Conservation (phyloP, 306 rosid genomes). For the Neltuma alba region DNA sequence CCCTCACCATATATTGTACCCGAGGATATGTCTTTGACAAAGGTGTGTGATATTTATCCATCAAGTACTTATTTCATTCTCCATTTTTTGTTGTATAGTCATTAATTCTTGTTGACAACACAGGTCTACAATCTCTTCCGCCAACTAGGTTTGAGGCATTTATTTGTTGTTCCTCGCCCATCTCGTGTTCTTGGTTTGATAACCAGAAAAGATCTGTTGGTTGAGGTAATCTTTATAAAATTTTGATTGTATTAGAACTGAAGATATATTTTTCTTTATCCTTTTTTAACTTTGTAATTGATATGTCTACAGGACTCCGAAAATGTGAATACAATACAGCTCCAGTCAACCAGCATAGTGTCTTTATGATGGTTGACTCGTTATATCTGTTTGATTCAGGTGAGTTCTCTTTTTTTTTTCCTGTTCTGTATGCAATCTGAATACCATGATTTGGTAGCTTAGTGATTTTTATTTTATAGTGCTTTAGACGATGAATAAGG, state of each 20-base stretch:
- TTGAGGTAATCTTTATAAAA: conserved; percentile 63
- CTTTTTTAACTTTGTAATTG: neutral
- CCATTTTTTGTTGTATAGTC: conserved; percentile 32
- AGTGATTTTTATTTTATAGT: neutral
- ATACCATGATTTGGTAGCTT: conserved; percentile 1
- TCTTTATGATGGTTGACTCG: conserved; percentile 65
- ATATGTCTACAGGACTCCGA: conserved; percentile 55
- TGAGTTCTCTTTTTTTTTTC: conserved; percentile 29
- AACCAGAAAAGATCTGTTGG: conserved; percentile 86
- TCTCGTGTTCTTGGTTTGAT: conserved; percentile 83
- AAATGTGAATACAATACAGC: conserved; percentile 68
- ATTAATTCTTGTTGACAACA: conserved; percentile 44
- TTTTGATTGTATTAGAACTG: conserved; percentile 7
- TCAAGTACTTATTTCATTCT: conserved; percentile 15
- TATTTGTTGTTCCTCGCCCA: conserved; percentile 93
- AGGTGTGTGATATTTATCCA: conserved; percentile 55
- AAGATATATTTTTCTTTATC: neutral
- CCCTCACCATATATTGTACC: conserved; percentile 95
- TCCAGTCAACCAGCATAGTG: conserved; percentile 94
- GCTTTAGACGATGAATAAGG: conserved; percentile 27
- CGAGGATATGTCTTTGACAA: conserved; percentile 94
- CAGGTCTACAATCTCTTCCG: conserved; percentile 98
- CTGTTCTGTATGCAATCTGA: conserved; percentile 15
- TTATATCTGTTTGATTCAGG: conserved; percentile 18
- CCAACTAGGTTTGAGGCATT: conserved; percentile 93